These are phyloP conservation scores for Lactifluus piperatus DNA, from an alignment of 768 basidiomycete species.

Conservation along the genomic window DNA sequence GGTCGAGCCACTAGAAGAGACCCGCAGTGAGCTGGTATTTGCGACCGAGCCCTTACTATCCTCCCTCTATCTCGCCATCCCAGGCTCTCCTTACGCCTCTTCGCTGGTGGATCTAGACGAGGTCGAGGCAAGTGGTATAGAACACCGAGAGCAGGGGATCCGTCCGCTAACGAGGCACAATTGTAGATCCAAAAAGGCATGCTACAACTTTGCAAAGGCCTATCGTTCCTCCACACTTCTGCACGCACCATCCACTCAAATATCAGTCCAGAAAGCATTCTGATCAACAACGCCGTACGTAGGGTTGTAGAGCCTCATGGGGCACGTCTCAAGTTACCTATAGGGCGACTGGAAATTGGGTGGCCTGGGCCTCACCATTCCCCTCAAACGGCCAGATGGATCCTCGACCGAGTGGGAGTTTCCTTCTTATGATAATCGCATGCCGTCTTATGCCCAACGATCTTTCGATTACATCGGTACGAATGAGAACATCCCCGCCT, in stretches of 20 bases:
- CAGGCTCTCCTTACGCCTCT: constrained; percentile 46
- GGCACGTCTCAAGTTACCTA: not conserved
- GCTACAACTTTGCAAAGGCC: constrained; percentile 83
- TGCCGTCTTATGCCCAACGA: constrained; percentile 77
- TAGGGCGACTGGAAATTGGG: constrained; percentile 98
- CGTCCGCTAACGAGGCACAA: constrained; percentile 11
- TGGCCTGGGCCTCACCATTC: constrained; percentile 81
- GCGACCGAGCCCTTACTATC: constrained; percentile 88
- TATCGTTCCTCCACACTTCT: constrained; percentile 85
- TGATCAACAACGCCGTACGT: constrained; percentile 82
- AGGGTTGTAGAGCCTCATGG: constrained; percentile 2
- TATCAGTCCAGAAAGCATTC: constrained; percentile 74
- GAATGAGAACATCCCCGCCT: constrained; percentile 17
- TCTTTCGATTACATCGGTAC: constrained; percentile 93
- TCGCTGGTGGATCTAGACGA: constrained; percentile 84
- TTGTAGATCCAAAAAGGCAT: constrained; percentile 90
- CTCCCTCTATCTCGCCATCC: constrained; percentile 70
- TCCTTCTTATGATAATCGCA: constrained; percentile 74
- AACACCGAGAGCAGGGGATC: not conserved
- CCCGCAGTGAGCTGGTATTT: constrained; percentile 79
- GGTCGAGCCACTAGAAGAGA: constrained; percentile 95
- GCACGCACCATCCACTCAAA: constrained; percentile 92
- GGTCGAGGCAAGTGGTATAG: constrained; percentile 59
- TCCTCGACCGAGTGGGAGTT: constrained; percentile 80
- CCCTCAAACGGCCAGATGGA: constrained; percentile 60